Percentiles rank a stretch among this genome's conserved stretches.
phyloP scores from a whole-genome alignment of 768 basidiomycete genomes.

The Auricularia sp. region DNA sequence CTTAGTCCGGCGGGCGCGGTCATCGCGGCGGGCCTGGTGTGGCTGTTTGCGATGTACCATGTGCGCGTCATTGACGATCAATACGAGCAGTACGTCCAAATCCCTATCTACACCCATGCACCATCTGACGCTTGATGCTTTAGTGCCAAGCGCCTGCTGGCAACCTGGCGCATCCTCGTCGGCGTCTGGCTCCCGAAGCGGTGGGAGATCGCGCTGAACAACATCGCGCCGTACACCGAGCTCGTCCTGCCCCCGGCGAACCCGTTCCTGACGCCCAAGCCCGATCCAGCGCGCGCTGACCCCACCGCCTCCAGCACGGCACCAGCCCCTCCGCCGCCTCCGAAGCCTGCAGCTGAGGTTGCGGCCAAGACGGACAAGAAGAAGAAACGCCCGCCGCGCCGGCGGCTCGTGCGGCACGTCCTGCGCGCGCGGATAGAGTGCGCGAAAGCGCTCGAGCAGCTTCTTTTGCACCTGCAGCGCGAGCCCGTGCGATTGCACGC shows the following conservation, averaged over 20 bases:
- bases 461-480: conserved; percentile 50
- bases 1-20: conserved; percentile 66
- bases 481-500: conserved; percentile 32
- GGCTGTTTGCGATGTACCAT: conserved; percentile 77
- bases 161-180: conserved; percentile 94
- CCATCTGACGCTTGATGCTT: conserved; percentile 21
- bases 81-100: conserved; percentile 15
- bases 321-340: conserved; percentile 5
- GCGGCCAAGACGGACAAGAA: conserved; percentile 11
- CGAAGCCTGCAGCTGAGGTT: neutral
- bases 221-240: conserved; percentile 62
- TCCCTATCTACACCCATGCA: too few relatives aligned
- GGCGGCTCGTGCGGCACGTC: conserved; percentile 81
- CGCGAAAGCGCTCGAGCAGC: conserved; percentile 57
- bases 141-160: conserved; percentile 71
- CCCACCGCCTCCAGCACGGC: conserved; percentile 10
- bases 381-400: conserved; percentile 49
- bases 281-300: conserved; percentile 8
- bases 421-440: conserved; percentile 79
- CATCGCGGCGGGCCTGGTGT: conserved; percentile 57
- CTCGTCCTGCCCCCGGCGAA: conserved; percentile 57
- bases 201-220: conserved; percentile 71
- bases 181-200: conserved; percentile 85
- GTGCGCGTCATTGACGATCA: conserved; percentile 74
- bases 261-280: conserved; percentile 53